Base-by-base conservation (phyloP, 2,329 filamentous ascomycete species). In the Colletotrichum karsti region DNA sequence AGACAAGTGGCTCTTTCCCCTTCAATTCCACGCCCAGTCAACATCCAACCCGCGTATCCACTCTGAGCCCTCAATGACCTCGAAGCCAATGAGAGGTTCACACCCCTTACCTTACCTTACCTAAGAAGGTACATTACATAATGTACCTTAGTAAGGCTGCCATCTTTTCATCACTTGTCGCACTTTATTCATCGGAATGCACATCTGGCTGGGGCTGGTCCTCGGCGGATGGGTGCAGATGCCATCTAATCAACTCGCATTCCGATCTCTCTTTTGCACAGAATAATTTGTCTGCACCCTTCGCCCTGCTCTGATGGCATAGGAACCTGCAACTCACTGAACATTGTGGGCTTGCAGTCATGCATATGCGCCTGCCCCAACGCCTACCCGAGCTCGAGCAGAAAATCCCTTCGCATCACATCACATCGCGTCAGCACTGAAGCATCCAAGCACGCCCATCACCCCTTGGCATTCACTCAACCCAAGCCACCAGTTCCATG, bases 241-340 rank as follows among this genome's bases (percentile, higher is more conserved):
- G 60, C 61, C 65, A 68, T 68, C 65, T 68, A 59, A 68, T 68
- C 60, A 59, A 44, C 51, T 53, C 53, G 60, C 51, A 64, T 57
- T 51, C 46, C 44, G 57, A 60, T 60, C 57, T 35, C n/a, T 13
- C 13, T 39, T 50, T 22, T 39, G 41, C 39, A 42, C n/a, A n/a
- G 54, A 37, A 44, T 39, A 22, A 13, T 39, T 42, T 18, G 37
- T 33, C 13, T 67, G 46, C 48, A 18, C 51, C 50, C 28, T 39
- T 24, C 51, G 63, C 59, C 39, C n/a, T n/a, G n/a, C n/a, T n/a
- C n/a, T 37, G 48, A 55, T 56, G 59, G 41, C 59, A 55, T 50
- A 41, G 39, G 41, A 39, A 63, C 54, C 35, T 13, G 24, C 39
- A 44, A 53, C 50, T 42, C 18, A 20, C 46, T 24, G 46, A 24